phyloP scores from a whole-genome alignment of 148 eudicot genomes.

The Nyssa sinensis region DNA sequence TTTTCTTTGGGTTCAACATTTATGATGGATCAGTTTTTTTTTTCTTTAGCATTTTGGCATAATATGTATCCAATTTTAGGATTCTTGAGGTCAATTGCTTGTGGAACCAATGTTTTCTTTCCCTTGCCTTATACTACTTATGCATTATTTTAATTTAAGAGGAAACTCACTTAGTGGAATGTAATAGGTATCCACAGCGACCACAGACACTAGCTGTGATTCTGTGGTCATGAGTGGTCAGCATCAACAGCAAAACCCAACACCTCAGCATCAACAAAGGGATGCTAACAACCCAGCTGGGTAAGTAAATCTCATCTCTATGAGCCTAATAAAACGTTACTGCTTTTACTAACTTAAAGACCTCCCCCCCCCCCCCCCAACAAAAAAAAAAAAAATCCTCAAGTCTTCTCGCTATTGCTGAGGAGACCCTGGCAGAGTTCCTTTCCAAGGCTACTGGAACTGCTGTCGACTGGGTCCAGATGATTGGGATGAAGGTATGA shows the following conservation, averaged over 20 bases:
- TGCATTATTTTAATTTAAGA: not conserved
- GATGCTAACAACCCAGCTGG: conserved; percentile 67
- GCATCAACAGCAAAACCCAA: conserved; percentile 53
- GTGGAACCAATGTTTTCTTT: not conserved
- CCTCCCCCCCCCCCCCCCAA: too few relatives aligned
- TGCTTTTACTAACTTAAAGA: too few relatives aligned
- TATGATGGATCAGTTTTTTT: too few relatives aligned
- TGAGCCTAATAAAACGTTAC: too few relatives aligned
- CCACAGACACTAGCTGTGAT: conserved; percentile 59
- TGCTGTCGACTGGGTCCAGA: conserved; percentile 70
- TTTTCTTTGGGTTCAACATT: too few relatives aligned
- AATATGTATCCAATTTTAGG: not conserved
- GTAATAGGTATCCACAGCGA: conserved; percentile 41
- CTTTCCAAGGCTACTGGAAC: conserved; percentile 69
- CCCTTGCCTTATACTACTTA: not conserved
- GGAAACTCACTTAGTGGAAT: not conserved
- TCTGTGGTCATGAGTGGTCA: conserved; percentile 60
- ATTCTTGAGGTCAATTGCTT: not conserved
- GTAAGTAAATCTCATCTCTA: conserved; percentile 19
- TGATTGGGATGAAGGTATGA: conserved; percentile 68
- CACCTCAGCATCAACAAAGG: conserved; percentile 44
- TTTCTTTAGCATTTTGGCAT: too few relatives aligned
- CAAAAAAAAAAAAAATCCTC: too few relatives aligned
- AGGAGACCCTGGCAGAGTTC: conserved; percentile 66
- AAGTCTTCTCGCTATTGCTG: conserved; percentile 62